Conservation (phyloP, 139 green algal species). For the Chlorella ohadii region DNA sequence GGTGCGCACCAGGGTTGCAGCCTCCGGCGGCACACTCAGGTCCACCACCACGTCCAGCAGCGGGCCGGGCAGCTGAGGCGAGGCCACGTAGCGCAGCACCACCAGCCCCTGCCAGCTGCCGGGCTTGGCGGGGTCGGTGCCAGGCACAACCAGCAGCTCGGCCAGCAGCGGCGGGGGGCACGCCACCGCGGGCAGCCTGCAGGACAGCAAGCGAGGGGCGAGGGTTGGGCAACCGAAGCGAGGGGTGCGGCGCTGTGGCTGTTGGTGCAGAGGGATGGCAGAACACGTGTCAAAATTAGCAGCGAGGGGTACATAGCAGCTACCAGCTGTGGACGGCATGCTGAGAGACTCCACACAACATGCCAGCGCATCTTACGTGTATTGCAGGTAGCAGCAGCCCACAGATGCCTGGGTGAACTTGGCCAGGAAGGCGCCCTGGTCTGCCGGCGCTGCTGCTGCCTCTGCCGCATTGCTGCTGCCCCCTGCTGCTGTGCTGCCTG, state of each 20-base stretch:
- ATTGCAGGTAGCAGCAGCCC: constrained; percentile 48
- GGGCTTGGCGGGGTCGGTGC: constrained; percentile 1
- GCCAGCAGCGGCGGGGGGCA: constrained; percentile 38
- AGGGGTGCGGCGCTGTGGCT: too few relatives aligned
- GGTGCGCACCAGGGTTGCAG: background rate
- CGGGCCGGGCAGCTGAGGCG: constrained; percentile 9
- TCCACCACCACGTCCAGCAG: constrained; percentile 43
- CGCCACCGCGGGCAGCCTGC: constrained; percentile 41
- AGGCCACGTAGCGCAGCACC: constrained; percentile 41
- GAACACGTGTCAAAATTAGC: too few relatives aligned
- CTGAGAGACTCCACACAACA: too few relatives aligned
- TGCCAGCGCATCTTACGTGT: constrained; percentile 21
- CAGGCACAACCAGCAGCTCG: constrained; percentile 23
- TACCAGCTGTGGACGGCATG: too few relatives aligned
- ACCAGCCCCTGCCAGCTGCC: constrained; percentile 33
- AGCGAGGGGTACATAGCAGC: too few relatives aligned
- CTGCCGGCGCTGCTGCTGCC: background rate
- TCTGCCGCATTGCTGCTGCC: background rate
- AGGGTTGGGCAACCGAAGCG: background rate
- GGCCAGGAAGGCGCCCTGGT: constrained; percentile 9
- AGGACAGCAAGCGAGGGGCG: too few relatives aligned
- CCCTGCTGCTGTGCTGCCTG: background rate
- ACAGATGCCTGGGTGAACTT: constrained; percentile 29
- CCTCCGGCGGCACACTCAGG: constrained; percentile 36
- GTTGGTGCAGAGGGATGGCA: too few relatives aligned